These are phyloP conservation scores for Moringa oleifera DNA, from an alignment of 345 rosid genomes.

Conservation along the genomic window DNA sequence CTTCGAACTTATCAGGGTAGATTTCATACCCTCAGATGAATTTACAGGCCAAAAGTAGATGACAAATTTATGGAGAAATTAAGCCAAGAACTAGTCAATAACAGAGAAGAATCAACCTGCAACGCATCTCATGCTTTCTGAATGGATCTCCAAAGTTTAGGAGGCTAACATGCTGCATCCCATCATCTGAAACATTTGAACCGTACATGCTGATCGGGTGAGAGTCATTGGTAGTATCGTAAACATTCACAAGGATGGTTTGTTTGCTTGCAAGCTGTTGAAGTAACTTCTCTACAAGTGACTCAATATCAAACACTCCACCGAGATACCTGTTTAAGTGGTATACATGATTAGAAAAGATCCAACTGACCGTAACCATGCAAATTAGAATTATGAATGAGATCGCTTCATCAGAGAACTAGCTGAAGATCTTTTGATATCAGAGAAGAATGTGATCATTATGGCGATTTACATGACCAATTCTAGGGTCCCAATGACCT, in stretches of 20 bases:
- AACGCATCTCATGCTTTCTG: conserved; percentile 92
- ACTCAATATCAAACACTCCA: conserved; percentile 86
- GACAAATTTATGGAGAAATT: conserved; percentile 5
- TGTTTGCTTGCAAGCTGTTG: conserved; percentile 97
- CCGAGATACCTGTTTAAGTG: conserved; percentile 73
- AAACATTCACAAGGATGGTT: conserved; percentile 84
- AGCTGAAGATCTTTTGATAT: background rate
- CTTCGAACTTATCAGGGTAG: too few relatives aligned
- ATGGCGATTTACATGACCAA: background rate
- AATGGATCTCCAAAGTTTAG: conserved; percentile 95
- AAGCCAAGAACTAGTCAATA: background rate
- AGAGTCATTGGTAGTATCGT: conserved; percentile 64
- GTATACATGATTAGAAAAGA: background rate
- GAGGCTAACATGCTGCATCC: conserved; percentile 54
- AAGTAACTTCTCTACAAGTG: conserved; percentile 88
- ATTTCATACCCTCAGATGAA: too few relatives aligned
- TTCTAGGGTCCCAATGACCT: too few relatives aligned
- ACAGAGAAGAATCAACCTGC: conserved; percentile 53
- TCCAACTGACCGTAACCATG: background rate
- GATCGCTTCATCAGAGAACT: background rate
- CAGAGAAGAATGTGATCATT: background rate
- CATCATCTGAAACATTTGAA: conserved; percentile 50
- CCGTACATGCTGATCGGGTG: conserved; percentile 94
- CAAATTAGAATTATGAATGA: background rate
- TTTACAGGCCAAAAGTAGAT: background rate